A percentile compares a stretch with the other conserved stretches of the same genome.
Evolutionary conservation across 1,284 basidiomycete genomes (phyloP).

Genomic region (Pascua sp.): DNA sequence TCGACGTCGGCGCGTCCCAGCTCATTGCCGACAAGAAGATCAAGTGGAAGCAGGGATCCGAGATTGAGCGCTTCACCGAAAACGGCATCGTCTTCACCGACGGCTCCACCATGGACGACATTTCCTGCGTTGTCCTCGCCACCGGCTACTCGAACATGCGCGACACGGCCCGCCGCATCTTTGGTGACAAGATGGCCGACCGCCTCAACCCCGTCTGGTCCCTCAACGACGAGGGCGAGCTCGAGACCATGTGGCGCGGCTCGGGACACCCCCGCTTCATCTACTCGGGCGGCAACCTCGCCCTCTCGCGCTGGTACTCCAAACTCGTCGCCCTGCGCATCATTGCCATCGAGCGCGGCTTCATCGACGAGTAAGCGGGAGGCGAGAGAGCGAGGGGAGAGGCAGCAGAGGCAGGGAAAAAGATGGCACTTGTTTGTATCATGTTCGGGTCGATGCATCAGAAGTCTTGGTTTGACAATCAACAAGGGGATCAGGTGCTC

Average conservation of each 20-base stretch:
- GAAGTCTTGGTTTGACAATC: no score
- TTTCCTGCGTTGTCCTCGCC: conserved; percentile 14
- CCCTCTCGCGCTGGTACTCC: conserved; percentile 18
- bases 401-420: not conserved
- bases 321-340: no score
- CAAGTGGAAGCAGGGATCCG: conserved; percentile 20
- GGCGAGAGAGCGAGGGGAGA: not conserved
- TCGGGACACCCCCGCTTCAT: conserved; percentile 14
- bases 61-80: conserved; percentile 21
- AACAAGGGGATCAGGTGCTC: no score
- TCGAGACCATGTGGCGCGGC: conserved; percentile 20
- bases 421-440: not conserved
- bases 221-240: conserved; percentile 18
- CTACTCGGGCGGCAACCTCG: conserved; percentile 19
- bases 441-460: no score
- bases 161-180: conserved; percentile 16
- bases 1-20: conserved; percentile 21
- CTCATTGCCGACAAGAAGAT: conserved; percentile 25
- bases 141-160: conserved; percentile 20
- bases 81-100: conserved; percentile 12
- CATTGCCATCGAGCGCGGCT: no score
- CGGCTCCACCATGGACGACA: conserved; percentile 14
- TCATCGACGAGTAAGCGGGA: no score
- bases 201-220: conserved; percentile 19
- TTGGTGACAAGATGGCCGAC: conserved; percentile 16